A percentile compares a stretch with the other conserved stretches of the same genome.
These are phyloP conservation scores for Mycena albidolilacea DNA, from an alignment of 768 basidiomycete species.

Conservation along the genomic window DNA sequence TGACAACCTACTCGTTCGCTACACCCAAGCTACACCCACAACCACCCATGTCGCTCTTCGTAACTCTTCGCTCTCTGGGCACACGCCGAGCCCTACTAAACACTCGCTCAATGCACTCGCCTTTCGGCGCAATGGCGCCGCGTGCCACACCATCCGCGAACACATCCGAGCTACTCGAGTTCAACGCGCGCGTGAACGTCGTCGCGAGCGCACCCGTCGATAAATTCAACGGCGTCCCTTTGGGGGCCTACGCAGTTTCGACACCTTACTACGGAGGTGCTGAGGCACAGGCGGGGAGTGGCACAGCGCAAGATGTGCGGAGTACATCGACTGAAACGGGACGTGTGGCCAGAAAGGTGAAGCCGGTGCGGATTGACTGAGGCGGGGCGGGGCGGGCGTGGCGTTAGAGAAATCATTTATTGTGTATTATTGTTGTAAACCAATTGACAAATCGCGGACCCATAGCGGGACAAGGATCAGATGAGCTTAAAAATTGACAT, in stretches of 20 bases:
- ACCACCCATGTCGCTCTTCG: constrained; percentile 16
- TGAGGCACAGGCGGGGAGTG: constrained; percentile 5
- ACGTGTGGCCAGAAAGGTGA: neutral
- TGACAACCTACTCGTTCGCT: neutral
- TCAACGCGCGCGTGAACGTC: constrained; percentile 26
- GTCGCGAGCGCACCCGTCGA: constrained; percentile 28
- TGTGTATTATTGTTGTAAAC: constrained; percentile 30
- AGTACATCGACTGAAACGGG: neutral
- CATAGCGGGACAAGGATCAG: neutral
- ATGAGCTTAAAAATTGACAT: neutral
- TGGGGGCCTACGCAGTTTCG: constrained; percentile 36
- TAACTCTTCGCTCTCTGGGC: constrained; percentile 33
- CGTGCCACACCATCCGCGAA: constrained; percentile 15
- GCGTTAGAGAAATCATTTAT: neutral
- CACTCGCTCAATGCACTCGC: constrained; percentile 34
- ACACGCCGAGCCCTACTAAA: constrained; percentile 23
- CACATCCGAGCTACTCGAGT: neutral
- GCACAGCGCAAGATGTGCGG: neutral
- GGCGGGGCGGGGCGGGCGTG: too few species aligned
- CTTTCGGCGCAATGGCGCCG: constrained; percentile 33
- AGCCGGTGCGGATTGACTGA: neutral
- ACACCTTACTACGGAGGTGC: constrained; percentile 24
- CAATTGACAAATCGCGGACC: neutral
- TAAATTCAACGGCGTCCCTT: constrained; percentile 37
- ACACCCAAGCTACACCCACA: neutral